Evolutionary conservation across 1,284 basidiomycete genomes (phyloP), one percentile per base, ranked within the genome.

Genomic region (Volvariella surrecta): DNA sequence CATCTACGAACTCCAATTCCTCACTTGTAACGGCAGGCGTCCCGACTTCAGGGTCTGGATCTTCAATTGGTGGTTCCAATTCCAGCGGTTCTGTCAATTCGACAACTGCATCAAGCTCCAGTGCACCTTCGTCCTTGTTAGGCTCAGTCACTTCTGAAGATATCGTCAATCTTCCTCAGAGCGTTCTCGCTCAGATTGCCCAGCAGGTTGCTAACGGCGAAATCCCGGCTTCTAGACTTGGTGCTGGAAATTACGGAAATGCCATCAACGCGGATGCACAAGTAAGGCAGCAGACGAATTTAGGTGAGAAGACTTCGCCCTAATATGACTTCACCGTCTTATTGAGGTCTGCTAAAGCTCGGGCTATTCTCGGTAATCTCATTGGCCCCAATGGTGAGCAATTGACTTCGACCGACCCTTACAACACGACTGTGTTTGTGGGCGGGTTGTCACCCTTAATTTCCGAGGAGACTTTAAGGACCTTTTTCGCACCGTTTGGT

Each of bases 391-490:
- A 88, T 50, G 87, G 84, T 37, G 87, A 88, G 59, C 86, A 87
- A 54, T 70, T 89, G 48, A 86, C 86, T 43, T 82, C 83, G 20
- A 84, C 83, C 7, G 90, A 93, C 55, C 89, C 89, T 7, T 89
- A 90, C 58, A 94, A 94, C 54, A 92, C 89, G 11, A 94, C 91
- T 3, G 89, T 93, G 1, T 94, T 94, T 52, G 90, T 94, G 19
- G 90, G 91, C 28, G 91, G 90, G 0, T 58, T 94, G 43, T 88
- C 85, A 4, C 86, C 87, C 17, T 63, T 90, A 48, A 91, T 94
- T 39, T 82, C 82, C 21, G 90, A 93, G 60, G 90, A 92, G 41
- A 91, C 89, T 1, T 63, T 94, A 52, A 71, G 85, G 57, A 89
- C 84, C 1, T 91, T 93, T 63, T 94, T 94, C 60, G 74, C 78